A percentile compares a stretch with the other conserved stretches of the same genome.
Evolutionary conservation across 805 yeast species (phyloP).

Genomic region (Zygoascus ofunaensis): DNA sequence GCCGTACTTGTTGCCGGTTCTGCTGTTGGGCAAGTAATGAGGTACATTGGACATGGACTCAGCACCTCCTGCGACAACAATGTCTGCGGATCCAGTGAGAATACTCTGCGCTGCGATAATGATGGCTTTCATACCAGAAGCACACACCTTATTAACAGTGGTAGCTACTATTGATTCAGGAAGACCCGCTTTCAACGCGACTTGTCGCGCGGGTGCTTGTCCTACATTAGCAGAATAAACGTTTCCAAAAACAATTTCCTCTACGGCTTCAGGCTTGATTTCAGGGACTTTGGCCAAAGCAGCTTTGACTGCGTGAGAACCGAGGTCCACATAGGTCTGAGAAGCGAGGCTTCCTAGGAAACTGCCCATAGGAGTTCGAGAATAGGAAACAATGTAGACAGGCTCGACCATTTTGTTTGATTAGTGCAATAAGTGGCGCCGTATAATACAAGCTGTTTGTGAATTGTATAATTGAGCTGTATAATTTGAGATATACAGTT

Average conservation of each 20-base stretch:
- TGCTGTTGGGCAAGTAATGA: slow-evolving; percentile 77
- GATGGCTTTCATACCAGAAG: slow-evolving; percentile 89
- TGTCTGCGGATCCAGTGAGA: slow-evolving; percentile 79
- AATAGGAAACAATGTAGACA: slow-evolving; percentile 83
- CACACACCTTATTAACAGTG: slow-evolving; percentile 93
- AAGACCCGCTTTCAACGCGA: slow-evolving; percentile 83
- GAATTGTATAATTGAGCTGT: too few species aligned
- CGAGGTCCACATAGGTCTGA: slow-evolving; percentile 73
- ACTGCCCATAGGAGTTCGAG: slow-evolving; percentile 95
- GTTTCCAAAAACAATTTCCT: slow-evolving; percentile 87
- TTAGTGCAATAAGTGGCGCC: too few species aligned
- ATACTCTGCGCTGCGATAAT: slow-evolving; percentile 87
- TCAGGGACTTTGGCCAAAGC: slow-evolving; percentile 63
- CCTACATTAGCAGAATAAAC: slow-evolving; percentile 91
- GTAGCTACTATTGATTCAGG: slow-evolving; percentile 75
- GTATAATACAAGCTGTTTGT: too few species aligned
- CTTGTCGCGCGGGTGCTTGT: slow-evolving; percentile 98
- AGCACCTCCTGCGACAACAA: slow-evolving; percentile 95
- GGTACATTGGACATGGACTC: slow-evolving; percentile 97
- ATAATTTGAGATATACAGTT: too few species aligned
- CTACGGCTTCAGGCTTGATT: slow-evolving; percentile 67
- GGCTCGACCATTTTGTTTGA: slow-evolving; percentile 7
- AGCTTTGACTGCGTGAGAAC: slow-evolving; percentile 81
- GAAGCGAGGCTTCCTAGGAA: slow-evolving; percentile 79
- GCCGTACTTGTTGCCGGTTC: slow-evolving; percentile 88